Percentiles rank a stretch among this genome's conserved stretches.
These are phyloP conservation scores for Rugosomyces carneus DNA, from an alignment of 1,284 basidiomycete species.

Conservation along the genomic window DNA sequence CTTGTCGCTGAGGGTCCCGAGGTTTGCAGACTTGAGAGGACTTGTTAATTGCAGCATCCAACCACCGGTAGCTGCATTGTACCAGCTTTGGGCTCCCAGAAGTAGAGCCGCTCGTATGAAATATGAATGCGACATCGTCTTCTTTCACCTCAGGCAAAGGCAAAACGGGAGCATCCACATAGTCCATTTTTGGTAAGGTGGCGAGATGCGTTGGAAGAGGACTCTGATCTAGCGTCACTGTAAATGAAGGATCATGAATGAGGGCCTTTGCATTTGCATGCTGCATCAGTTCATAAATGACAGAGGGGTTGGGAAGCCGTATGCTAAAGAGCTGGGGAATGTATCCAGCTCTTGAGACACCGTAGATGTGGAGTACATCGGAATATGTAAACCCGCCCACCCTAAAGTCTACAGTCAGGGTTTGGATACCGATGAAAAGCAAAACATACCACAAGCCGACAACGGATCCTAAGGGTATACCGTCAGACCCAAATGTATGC, in stretches of 20 bases:
- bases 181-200: conserved; percentile 34
- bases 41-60: conserved; percentile 49
- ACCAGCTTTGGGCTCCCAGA: conserved; percentile 64
- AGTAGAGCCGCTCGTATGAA: conserved; percentile 66
- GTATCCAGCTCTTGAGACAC: conserved; percentile 50
- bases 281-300: conserved; percentile 50
- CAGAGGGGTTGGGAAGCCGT: conserved; percentile 41
- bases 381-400: conserved; percentile 52
- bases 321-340: conserved; percentile 41
- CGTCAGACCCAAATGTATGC: conserved; percentile 30
- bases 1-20: conserved; percentile 43
- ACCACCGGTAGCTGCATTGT: conserved; percentile 53
- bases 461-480: conserved; percentile 41
- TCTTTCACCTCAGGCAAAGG: no score
- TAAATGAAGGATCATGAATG: conserved; percentile 47
- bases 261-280: conserved; percentile 47
- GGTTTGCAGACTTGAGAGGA: conserved; percentile 47
- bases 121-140: conserved; percentile 49
- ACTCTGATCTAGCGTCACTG: conserved; percentile 32
- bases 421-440: background rate
- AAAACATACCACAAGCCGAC: conserved; percentile 56
- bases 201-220: conserved; percentile 30
- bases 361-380: conserved; percentile 59
- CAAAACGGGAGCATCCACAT: no score
- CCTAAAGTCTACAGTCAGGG: conserved; percentile 29